Percentiles rank a stretch among this genome's conserved stretches.
Evolutionary conservation across 768 basidiomycete genomes (phyloP).

Genomic region (Mycena alexandri): DNA sequence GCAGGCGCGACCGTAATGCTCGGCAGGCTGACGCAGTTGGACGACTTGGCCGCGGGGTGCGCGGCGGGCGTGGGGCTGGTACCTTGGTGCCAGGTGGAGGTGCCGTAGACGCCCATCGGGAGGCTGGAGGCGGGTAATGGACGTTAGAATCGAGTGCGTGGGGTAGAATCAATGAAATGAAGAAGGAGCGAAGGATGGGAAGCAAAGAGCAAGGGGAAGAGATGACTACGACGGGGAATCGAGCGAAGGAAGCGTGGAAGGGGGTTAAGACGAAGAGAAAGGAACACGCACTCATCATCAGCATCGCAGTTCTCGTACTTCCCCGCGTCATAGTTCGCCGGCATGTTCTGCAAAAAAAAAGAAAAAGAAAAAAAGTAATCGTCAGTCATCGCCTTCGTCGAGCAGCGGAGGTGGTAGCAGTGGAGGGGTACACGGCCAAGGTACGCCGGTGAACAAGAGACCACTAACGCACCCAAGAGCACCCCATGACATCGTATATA

Average conservation of each 20-base stretch:
- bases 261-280: background rate
- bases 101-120: constrained; percentile 81
- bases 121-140: constrained; percentile 40
- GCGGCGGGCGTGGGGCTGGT: constrained; percentile 64
- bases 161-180: too few species aligned
- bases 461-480: constrained; percentile 57
- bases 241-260: too few species aligned
- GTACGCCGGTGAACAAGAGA: too few species aligned
- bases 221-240: too few species aligned
- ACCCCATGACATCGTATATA: constrained; percentile 80
- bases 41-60: constrained; percentile 72
- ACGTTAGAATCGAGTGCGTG: too few species aligned
- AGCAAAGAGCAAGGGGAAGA: too few species aligned
- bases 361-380: too few species aligned
- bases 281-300: constrained; percentile 59
- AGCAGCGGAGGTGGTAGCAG: too few species aligned
- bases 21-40: constrained; percentile 60
- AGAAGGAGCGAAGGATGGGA: too few species aligned
- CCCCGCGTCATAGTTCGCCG: constrained; percentile 71
- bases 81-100: constrained; percentile 79
- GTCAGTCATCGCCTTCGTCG: too few species aligned
- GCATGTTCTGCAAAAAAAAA: constrained; percentile 79
- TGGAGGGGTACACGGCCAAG: too few species aligned
- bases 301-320: constrained; percentile 77
- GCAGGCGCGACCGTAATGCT: constrained; percentile 32